Conservation (phyloP, 1,284 basidiomycete species). For the Lignosus rhinocerotis region DNA sequence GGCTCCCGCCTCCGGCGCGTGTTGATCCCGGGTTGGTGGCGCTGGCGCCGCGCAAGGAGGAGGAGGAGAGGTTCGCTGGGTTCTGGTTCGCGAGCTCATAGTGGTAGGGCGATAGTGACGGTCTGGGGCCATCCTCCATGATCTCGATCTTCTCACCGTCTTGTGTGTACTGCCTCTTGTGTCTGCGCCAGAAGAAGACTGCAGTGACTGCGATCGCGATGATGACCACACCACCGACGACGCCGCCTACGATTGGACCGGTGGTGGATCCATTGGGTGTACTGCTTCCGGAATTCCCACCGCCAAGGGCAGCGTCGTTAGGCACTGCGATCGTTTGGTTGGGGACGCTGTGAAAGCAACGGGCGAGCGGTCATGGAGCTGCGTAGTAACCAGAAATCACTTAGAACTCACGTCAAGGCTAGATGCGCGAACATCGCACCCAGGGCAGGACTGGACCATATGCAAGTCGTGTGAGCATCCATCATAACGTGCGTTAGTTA, state of each 20-base stretch:
- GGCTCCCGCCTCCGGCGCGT: background rate
- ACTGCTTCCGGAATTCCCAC: background rate
- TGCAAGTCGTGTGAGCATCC: slow-evolving; percentile 35
- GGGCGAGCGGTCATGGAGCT: slow-evolving; percentile 62
- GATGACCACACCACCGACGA: slow-evolving; percentile 17
- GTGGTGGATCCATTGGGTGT: background rate
- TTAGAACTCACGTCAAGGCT: slow-evolving; percentile 23
- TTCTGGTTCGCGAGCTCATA: background rate
- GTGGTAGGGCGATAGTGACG: slow-evolving; percentile 11
- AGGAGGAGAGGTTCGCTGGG: background rate
- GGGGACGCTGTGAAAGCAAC: slow-evolving; percentile 10
- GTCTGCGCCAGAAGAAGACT: slow-evolving; percentile 9
- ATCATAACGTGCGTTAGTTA: background rate
- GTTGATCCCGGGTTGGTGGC: background rate
- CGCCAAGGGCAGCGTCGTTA: background rate
- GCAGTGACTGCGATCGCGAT: slow-evolving; percentile 4
- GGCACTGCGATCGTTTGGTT: slow-evolving; percentile 19
- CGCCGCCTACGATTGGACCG: slow-evolving; percentile 23
- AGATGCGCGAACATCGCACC: slow-evolving; percentile 27
- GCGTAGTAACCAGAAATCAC: background rate
- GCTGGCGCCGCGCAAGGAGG: background rate
- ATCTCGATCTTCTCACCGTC: slow-evolving; percentile 8
- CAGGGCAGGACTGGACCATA: slow-evolving; percentile 33
- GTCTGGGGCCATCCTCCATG: slow-evolving; percentile 6
- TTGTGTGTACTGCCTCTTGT: background rate